Percentiles rank a stretch among this genome's conserved stretches.
Evolutionary conservation across 2,329 filamentous ascomycete genomes (phyloP).

Genomic region (Rhinocladiella mackenziei): DNA sequence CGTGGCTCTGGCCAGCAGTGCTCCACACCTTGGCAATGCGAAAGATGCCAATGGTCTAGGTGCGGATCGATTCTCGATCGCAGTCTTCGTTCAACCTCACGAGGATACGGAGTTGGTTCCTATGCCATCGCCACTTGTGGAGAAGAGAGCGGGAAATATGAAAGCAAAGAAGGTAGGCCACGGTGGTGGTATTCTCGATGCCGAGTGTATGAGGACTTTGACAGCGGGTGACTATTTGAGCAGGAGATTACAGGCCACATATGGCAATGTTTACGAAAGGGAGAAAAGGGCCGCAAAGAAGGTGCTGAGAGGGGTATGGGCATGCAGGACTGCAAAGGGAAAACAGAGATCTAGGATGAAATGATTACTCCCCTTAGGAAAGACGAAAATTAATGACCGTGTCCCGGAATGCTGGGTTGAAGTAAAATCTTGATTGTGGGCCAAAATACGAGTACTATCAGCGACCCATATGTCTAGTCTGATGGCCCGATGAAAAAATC

Average conservation of each 20-base stretch:
- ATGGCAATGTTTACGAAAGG: neutral
- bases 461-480: too few relatives aligned
- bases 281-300: too few relatives aligned
- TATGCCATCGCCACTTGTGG: slow-evolving; percentile 52
- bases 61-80: slow-evolving; percentile 54
- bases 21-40: neutral
- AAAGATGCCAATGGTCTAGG: slow-evolving; percentile 10
- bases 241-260: neutral
- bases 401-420: too few relatives aligned
- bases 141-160: slow-evolving; percentile 27
- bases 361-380: too few relatives aligned
- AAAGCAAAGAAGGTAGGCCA: neutral
- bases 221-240: neutral
- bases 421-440: too few relatives aligned
- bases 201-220: neutral
- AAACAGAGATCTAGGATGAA: too few relatives aligned
- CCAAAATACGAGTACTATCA: too few relatives aligned
- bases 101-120: slow-evolving; percentile 52
- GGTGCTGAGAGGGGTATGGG: too few relatives aligned
- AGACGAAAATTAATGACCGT: too few relatives aligned
- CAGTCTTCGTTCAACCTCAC: slow-evolving; percentile 61
- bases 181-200: neutral
- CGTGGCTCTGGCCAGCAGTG: too few relatives aligned
- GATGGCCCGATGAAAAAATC: too few relatives aligned
- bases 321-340: too few relatives aligned